Evolutionary conservation across 352 stramenopile species (phyloP).

Genomic region (Achlya hypogyna): DNA sequence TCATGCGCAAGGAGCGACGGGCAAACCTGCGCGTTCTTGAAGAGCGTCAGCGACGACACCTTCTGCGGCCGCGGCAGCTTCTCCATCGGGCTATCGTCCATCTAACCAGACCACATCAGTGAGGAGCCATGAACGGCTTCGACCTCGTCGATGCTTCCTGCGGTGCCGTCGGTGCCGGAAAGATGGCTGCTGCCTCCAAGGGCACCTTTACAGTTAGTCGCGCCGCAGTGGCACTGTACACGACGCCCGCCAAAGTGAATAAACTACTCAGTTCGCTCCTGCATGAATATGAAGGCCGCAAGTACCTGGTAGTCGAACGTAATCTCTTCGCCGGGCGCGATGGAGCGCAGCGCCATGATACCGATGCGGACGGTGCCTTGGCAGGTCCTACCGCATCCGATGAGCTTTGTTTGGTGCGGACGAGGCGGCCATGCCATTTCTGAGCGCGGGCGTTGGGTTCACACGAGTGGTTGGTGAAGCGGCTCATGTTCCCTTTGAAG

Average conservation of each 20-base stretch:
- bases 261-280: background rate
- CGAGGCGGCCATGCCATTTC: conserved; percentile 62
- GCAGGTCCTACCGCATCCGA: background rate
- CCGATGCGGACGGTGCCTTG: conserved; percentile 57
- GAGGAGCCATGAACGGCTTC: background rate
- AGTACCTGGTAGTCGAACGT: conserved; percentile 79
- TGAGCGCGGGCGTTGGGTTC: conserved; percentile 91
- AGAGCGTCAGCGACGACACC: conserved; percentile 57
- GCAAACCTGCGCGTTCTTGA: conserved; percentile 50
- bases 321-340: conserved; percentile 54
- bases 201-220: conserved; percentile 53
- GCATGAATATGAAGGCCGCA: conserved; percentile 14
- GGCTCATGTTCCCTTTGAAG: conserved; percentile 86
- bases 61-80: conserved; percentile 55
- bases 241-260: conserved; percentile 57
- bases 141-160: too few relatives aligned
- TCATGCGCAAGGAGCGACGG: background rate
- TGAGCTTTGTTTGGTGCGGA: background rate
- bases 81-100: too few relatives aligned
- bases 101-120: too few relatives aligned
- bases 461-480: conserved; percentile 95
- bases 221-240: conserved; percentile 69
- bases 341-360: conserved; percentile 62
- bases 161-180: background rate
- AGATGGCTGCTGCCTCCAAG: background rate